Evolutionary conservation across 352 stramenopile species (phyloP).

Genomic region (Phytophthora parvispora): DNA sequence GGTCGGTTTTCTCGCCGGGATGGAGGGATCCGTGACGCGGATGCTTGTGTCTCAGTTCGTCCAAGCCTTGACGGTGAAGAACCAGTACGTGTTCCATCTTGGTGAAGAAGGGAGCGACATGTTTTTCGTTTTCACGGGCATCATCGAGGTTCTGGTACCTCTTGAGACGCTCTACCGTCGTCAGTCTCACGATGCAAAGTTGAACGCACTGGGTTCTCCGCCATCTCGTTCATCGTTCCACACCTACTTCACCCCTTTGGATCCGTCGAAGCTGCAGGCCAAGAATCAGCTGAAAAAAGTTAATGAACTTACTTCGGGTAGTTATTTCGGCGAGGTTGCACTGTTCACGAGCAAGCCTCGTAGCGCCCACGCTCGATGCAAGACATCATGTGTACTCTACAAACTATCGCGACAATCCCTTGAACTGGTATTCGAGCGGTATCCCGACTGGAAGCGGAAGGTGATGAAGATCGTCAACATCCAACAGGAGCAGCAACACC

Average conservation of each 20-base stretch:
- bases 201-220: constrained; percentile 11
- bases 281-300: constrained; percentile 60
- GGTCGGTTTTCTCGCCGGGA: constrained; percentile 60
- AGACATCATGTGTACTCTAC: constrained; percentile 72
- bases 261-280: constrained; percentile 34
- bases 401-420: constrained; percentile 55
- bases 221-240: constrained; percentile 23
- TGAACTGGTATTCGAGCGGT: constrained; percentile 69
- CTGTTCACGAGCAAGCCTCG: constrained; percentile 63
- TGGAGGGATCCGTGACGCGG: constrained; percentile 59
- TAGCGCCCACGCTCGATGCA: constrained; percentile 51
- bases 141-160: constrained; percentile 59
- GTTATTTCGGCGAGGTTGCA: constrained; percentile 70
- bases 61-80: constrained; percentile 55
- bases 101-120: constrained; percentile 65
- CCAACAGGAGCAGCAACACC: constrained; percentile 58
- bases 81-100: constrained; percentile 57
- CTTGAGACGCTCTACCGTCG: constrained; percentile 36
- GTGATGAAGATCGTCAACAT: constrained; percentile 68
- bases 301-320: constrained; percentile 58
- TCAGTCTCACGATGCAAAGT: constrained; percentile 39
- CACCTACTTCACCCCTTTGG: constrained; percentile 22
- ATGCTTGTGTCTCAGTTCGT: constrained; percentile 69
- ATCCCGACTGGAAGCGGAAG: constrained; percentile 73
- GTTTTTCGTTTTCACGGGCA: constrained; percentile 71